Conservation (phyloP, 164 flowering plant genomes). For the Echeveria elegans region DNA sequence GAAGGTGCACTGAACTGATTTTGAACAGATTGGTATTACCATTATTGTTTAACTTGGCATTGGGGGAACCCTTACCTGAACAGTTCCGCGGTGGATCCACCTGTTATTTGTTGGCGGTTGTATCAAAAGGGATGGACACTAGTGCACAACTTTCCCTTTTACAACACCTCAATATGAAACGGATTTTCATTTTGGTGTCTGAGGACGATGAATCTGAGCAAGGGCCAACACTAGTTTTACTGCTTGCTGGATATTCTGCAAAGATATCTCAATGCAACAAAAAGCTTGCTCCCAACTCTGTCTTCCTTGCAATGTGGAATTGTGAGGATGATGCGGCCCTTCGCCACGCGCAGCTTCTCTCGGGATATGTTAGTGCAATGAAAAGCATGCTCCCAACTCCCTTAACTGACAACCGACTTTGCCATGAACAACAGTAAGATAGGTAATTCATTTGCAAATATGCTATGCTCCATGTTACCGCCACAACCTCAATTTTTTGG, state of each 20-base stretch:
- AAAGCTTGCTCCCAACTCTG: slow-evolving; percentile 78
- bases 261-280: slow-evolving; percentile 77
- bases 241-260: slow-evolving; percentile 73
- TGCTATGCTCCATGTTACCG: slow-evolving; percentile 70
- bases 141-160: slow-evolving; percentile 58
- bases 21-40: slow-evolving; percentile 66
- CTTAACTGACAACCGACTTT: slow-evolving; percentile 59
- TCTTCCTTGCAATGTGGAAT: slow-evolving; percentile 69
- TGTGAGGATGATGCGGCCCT: slow-evolving; percentile 69
- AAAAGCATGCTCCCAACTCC: slow-evolving; percentile 41
- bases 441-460: slow-evolving; percentile 64
- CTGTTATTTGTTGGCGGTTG: slow-evolving; percentile 58
- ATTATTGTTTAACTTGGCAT: slow-evolving; percentile 62
- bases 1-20: slow-evolving; percentile 71
- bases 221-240: slow-evolving; percentile 44
- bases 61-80: slow-evolving; percentile 53
- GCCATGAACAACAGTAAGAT: slow-evolving; percentile 69
- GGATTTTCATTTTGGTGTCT: slow-evolving; percentile 59
- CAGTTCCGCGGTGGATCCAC: slow-evolving; percentile 75
- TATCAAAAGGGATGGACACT: slow-evolving; percentile 80
- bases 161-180: slow-evolving; percentile 61
- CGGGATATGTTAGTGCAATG: slow-evolving; percentile 71
- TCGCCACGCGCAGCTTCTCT: slow-evolving; percentile 69
- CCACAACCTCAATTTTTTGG: slow-evolving; percentile 55
- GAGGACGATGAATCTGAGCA: slow-evolving; percentile 64